A percentile compares a stretch with the other conserved stretches of the same genome.
phyloP scores from a whole-genome alignment of 306 rosid species.

The Acacia acuminata region DNA sequence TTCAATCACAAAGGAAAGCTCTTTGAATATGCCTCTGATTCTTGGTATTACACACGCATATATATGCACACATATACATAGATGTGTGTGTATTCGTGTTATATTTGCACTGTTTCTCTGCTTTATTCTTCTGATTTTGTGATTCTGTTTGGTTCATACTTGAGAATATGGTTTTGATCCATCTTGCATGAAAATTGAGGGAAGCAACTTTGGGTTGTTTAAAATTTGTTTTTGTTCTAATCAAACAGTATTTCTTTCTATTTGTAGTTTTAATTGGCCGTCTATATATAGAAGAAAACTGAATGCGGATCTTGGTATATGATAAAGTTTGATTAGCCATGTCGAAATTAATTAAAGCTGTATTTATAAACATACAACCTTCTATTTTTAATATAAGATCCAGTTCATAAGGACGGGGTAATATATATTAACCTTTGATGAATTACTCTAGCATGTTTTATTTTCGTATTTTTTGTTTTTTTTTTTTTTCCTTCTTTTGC shows the following conservation, averaged over 20 bases:
- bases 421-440: not conserved
- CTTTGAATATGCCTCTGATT: slow-evolving; percentile 84
- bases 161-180: slow-evolving; percentile 13
- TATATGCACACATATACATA: no score
- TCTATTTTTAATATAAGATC: no score
- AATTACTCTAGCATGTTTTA: not conserved
- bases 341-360: not conserved
- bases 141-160: not conserved
- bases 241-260: not conserved
- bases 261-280: not conserved
- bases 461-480: no score
- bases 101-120: not conserved
- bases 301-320: not conserved
- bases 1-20: slow-evolving; percentile 90
- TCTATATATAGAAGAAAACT: not conserved
- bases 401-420: rapidly evolving
- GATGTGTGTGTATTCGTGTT: not conserved
- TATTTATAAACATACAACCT: no score
- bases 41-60: slow-evolving; percentile 45
- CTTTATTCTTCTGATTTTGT: not conserved
- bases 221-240: not conserved
- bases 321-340: not conserved
- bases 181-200: not conserved
- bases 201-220: not conserved
- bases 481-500: not conserved